A percentile compares a stretch with the other conserved stretches of the same genome.
Conservation (phyloP, 163 green algal species). For the Chlamydomonas reinhardtii region DNA sequence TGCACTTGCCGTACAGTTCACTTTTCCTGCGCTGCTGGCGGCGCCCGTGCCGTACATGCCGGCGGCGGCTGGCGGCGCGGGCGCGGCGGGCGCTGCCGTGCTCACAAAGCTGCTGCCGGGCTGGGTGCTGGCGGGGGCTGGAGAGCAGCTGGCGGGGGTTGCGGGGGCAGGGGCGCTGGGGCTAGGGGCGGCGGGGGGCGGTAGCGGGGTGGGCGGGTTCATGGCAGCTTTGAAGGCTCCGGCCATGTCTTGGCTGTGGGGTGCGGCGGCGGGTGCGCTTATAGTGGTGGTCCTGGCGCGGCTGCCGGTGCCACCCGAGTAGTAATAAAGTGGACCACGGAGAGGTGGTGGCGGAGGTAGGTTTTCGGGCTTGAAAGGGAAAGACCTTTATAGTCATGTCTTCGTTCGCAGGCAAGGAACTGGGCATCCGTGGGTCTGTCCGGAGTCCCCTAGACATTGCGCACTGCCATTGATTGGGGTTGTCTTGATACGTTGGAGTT, state of each 20-base stretch:
- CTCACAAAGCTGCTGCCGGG: constrained; percentile 28
- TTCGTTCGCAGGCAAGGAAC: no score
- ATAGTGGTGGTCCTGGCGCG: constrained; percentile 33
- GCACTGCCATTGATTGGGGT: no score
- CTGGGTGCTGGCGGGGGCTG: constrained; percentile 8
- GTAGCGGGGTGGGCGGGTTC: constrained; percentile 1
- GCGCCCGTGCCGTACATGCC: constrained; percentile 35
- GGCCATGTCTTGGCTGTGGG: constrained; percentile 45
- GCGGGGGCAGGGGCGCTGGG: not conserved
- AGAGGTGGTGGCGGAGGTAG: no score
- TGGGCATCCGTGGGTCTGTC: no score
- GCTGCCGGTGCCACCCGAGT: constrained; percentile 34
- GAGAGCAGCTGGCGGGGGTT: not conserved
- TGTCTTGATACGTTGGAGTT: no score
- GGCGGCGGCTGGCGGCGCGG: constrained; percentile 11
- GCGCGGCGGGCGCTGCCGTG: not conserved
- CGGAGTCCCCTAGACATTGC: no score
- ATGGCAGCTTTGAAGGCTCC: constrained; percentile 11
- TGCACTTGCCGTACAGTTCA: constrained; percentile 32
- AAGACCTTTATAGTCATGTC: no score
- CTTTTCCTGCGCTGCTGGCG: constrained; percentile 34
- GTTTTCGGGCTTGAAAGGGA: no score
- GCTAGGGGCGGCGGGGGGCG: not conserved
- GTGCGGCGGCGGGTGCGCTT: constrained; percentile 21
- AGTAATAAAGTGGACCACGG: not conserved